Evolutionary conservation across 2,329 filamentous ascomycete species (phyloP), one percentile per base, ranked within the genome.

Genomic region (Microdochium bolleyi): DNA sequence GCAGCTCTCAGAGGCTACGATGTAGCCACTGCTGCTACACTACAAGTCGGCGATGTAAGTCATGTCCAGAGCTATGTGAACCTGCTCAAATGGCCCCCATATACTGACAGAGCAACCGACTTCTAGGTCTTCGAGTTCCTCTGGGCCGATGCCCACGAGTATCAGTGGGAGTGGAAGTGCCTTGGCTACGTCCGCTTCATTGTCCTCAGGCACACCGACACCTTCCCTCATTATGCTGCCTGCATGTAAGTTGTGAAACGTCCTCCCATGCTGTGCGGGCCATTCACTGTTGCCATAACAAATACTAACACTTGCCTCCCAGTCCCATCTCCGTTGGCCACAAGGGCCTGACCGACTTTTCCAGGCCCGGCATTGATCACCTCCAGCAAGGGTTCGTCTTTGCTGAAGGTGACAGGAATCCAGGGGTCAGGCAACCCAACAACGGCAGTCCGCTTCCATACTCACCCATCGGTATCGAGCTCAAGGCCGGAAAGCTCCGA

Each of bases 141-240:
- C n/a, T 69, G 67, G 67, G 66, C 67, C 41, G 67, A 69, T 49
- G 58, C 64, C 24, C 53, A 62, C 48, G 65, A 69, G 49, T 69
- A 67, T 37, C 63, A 67, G 48, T 69, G 66, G 64, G 67, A 69
- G 56, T 69, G 67, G 67, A 69, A 68, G 60, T 69, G 67, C 52
- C 61, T 69, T 21, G 67, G 67, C 13, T 69, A 69, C 56, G 62
- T 60, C 38, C 65, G 65, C 13, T 69, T 69, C 58, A 67, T 69
- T 24, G 66, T 69, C 49, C 62, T 69, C 21, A 64, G 67, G 51
- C 67, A 68, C 59, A 67, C 61, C 55, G 65, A 69, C 51, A 63
- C 60, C 30, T 68, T 66, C 52, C 67, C 67, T 51, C 64, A 65
- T 49, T 62, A 67, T 49, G 67, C 64, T 50, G 62, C 62, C 50